Conservation (phyloP, 306 rosid species). For the Cicer judaicum region DNA sequence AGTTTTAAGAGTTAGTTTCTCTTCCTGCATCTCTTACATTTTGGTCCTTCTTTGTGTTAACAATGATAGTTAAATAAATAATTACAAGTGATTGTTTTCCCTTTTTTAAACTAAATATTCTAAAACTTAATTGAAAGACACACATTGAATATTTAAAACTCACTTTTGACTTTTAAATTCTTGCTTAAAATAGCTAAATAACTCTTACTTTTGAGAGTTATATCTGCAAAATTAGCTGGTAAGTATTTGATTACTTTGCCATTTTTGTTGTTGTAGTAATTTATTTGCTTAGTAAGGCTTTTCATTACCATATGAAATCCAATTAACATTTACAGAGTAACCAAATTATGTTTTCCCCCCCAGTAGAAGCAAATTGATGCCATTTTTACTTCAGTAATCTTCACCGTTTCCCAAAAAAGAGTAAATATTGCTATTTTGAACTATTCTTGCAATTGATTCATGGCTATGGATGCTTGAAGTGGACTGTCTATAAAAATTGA, state of each 20-base stretch:
- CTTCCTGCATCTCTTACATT: constrained; percentile 25
- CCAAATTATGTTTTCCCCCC: neutral
- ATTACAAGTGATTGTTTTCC: neutral
- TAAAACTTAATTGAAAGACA: no score
- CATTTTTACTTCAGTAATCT: constrained; percentile 23
- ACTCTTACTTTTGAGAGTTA: no score
- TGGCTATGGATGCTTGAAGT: constrained; percentile 29
- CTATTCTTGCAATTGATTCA: constrained; percentile 19
- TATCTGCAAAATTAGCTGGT: constrained; percentile 25
- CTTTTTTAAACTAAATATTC: neutral
- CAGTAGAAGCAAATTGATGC: neutral
- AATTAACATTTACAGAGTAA: constrained; percentile 6
- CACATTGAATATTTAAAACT: no score
- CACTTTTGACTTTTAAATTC: no score
- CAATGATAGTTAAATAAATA: constrained; percentile 10
- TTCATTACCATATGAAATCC: neutral
- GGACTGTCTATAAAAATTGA: neutral
- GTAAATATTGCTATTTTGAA: constrained; percentile 13
- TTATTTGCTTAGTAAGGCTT: neutral
- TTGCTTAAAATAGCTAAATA: no score
- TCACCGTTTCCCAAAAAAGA: neutral
- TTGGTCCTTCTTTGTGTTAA: constrained; percentile 2
- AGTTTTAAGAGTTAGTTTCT: constrained; percentile 44
- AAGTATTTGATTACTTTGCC: constrained; percentile 31
- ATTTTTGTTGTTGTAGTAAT: constrained; percentile 8